These are phyloP conservation scores for Leishmania gerbilli DNA, from an alignment of 208 protist genomes.

Conservation along the genomic window DNA sequence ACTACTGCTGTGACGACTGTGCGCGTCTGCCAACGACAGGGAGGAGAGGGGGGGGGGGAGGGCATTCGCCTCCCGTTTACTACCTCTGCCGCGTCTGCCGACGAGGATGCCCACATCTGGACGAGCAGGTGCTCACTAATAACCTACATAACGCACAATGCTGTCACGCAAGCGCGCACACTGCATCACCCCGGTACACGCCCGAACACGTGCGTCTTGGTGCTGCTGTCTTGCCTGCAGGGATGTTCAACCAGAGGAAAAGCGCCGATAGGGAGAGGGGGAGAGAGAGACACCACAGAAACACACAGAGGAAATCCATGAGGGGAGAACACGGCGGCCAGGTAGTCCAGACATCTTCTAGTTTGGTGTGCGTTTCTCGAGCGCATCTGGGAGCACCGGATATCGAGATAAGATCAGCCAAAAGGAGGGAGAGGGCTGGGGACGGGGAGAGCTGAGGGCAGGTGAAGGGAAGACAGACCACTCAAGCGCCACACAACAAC, in stretches of 20 bases:
- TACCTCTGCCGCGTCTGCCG: background rate
- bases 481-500: background rate
- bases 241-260: background rate
- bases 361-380: background rate
- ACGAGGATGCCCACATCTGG: background rate
- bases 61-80: background rate
- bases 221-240: background rate
- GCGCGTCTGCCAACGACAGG: background rate
- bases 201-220: background rate
- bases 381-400: background rate
- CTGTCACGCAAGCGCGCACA: background rate
- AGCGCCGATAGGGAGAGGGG: background rate
- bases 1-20: background rate
- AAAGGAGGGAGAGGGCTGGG: background rate
- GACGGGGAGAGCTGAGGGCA: constrained; percentile 1
- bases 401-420: background rate
- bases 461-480: background rate
- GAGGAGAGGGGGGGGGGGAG: background rate
- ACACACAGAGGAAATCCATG: background rate
- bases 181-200: background rate
- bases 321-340: background rate
- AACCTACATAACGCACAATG: background rate
- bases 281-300: background rate
- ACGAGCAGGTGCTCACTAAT: background rate
- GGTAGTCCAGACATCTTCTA: background rate